Evolutionary conservation across 2,329 filamentous ascomycete genomes (phyloP), one percentile per base, ranked within the genome.

Genomic region (Cyphellophora europaea): DNA sequence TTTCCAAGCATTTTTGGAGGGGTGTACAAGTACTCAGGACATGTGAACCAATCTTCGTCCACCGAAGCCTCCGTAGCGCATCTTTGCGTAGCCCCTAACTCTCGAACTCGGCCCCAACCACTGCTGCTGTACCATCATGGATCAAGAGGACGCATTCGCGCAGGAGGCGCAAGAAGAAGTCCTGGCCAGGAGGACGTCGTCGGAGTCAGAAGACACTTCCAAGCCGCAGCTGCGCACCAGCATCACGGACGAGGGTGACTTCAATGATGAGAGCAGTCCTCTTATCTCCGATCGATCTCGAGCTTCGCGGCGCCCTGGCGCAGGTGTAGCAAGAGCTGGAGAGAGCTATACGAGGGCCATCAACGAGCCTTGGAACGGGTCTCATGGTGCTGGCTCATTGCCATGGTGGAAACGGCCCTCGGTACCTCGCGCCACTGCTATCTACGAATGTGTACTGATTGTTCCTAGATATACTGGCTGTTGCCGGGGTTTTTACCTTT

Each of bases 401-500:
- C 59, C 63, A 33, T 65, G 59, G 63, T 71, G 65, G 61, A 69
- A 65, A 47, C 59, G 49, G 41, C 65, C 69, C 30, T 71, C 63
- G 21, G n/a, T n/a, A n/a, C n/a, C n/a, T n/a, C n/a, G n/a, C n/a
- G n/a, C n/a, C n/a, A n/a, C n/a, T n/a, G n/a, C n/a, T n/a, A n/a
- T n/a, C n/a, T n/a, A n/a, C n/a, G n/a, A n/a, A n/a, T n/a, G n/a
- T n/a, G n/a, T n/a, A n/a, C n/a, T n/a, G n/a, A n/a, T n/a, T n/a
- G n/a, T n/a, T n/a, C n/a, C n/a, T n/a, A n/a, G n/a, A 25, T 25
- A 25, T 25, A 25, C n/a, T 25, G 21, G 21, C 68, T 96, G 4
- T 58, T 96, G 5, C 75, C 73, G 0, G 83, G 87, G 1, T 91
- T 88, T 58, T 69, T 82, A 37, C 59, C 94, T 29, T 89, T 86